phyloP scores from a whole-genome alignment of 345 rosid genomes.

The Brassica carinata region DNA sequence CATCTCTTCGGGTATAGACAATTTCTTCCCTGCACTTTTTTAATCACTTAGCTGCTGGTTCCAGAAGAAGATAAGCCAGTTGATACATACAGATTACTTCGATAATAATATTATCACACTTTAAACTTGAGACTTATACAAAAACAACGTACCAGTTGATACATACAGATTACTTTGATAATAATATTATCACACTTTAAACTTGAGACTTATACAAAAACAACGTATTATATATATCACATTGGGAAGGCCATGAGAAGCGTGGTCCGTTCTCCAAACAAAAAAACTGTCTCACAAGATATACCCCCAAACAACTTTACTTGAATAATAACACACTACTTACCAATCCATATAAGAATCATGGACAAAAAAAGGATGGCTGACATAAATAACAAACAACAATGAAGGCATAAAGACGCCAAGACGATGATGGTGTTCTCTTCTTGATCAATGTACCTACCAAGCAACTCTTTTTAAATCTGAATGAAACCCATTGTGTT shows the following conservation, averaged over 20 bases:
- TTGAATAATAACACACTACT: background rate
- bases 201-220: background rate
- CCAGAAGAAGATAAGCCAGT: background rate
- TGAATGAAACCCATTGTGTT: constrained; percentile 23
- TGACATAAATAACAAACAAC: constrained; percentile 30
- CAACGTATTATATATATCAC: constrained; percentile 22
- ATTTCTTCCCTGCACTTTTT: background rate
- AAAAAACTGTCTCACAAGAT: constrained; percentile 18
- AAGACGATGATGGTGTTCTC: background rate
- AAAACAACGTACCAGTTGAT: background rate
- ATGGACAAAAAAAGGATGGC: constrained; percentile 20
- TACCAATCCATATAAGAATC: constrained; percentile 12
- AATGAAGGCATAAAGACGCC: constrained; percentile 10
- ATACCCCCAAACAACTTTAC: constrained; percentile 26
- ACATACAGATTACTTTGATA: background rate
- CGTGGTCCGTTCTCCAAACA: background rate
- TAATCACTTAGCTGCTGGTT: background rate
- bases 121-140: background rate
- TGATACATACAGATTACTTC: background rate
- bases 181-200: background rate
- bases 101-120: background rate
- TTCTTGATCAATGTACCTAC: constrained; percentile 21
- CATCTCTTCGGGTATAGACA: background rate
- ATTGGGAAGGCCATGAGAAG: background rate
- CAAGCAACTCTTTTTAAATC: constrained; percentile 20